A percentile compares a stretch with the other conserved stretches of the same genome.
These are phyloP conservation scores for Peribolospora baueri DNA, from an alignment of 768 basidiomycete genomes.

Conservation along the genomic window DNA sequence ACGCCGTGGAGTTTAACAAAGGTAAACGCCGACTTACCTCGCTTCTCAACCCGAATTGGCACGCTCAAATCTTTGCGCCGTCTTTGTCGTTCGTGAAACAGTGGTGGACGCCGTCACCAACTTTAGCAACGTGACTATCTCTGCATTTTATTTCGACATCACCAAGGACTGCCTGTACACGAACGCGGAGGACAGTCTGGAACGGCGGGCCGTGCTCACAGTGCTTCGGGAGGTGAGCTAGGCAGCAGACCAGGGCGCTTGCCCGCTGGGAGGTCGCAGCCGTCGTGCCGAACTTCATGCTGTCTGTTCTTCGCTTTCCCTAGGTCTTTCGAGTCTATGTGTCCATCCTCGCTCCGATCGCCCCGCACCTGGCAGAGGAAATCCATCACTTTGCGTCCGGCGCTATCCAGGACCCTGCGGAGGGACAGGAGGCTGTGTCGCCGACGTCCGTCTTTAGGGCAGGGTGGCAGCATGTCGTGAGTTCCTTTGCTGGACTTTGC, in stretches of 20 bases:
- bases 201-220: slow-evolving; percentile 41
- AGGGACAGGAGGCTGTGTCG: slow-evolving; percentile 2
- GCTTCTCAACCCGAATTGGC: neutral
- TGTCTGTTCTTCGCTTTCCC: neutral
- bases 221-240: slow-evolving; percentile 41
- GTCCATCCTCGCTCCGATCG: slow-evolving; percentile 51
- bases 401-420: slow-evolving; percentile 6
- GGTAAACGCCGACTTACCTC: slow-evolving; percentile 25
- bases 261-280: neutral
- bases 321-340: slow-evolving; percentile 22
- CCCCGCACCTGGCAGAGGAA: slow-evolving; percentile 80
- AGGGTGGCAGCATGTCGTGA: slow-evolving; percentile 45
- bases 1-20: slow-evolving; percentile 52
- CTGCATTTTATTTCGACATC: slow-evolving; percentile 75
- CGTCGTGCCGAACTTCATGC: neutral
- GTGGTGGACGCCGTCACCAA: slow-evolving; percentile 46
- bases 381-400: slow-evolving; percentile 27
- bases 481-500: slow-evolving; percentile 12
- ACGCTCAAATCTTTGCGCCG: neutral
- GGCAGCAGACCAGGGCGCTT: too few species aligned
- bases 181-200: slow-evolving; percentile 26
- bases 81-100: slow-evolving; percentile 16
- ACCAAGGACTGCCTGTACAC: slow-evolving; percentile 78
- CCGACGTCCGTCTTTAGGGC: slow-evolving; percentile 41
- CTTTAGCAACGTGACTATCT: slow-evolving; percentile 63